These are phyloP conservation scores for Metschnikowia noctiluminum DNA, from an alignment of 805 yeast species.

Conservation along the genomic window DNA sequence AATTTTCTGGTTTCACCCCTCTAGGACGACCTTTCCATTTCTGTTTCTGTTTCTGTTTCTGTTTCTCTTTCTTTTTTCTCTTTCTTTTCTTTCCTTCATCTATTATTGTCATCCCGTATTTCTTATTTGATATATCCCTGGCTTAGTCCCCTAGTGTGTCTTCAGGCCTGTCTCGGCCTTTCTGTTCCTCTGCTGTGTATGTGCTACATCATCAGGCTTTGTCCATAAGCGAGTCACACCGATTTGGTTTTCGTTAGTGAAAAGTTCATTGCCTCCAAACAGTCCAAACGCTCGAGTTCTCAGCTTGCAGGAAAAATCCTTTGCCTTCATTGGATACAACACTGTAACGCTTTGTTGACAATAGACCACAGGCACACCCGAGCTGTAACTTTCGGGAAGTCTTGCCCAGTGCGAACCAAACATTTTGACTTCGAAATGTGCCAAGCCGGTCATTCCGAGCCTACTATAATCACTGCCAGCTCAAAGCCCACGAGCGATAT, in stretches of 20 bases:
- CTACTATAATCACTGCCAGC: background rate
- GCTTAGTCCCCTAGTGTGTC: background rate
- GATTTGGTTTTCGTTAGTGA: background rate
- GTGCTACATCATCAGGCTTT: background rate
- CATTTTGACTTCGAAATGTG: background rate
- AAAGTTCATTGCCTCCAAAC: too few relatives aligned
- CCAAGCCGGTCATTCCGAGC: background rate
- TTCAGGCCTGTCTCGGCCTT: slow-evolving; percentile 2
- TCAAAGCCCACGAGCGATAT: background rate
- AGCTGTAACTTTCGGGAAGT: too few relatives aligned
- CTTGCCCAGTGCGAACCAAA: background rate
- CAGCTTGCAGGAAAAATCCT: too few relatives aligned
- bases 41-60: background rate
- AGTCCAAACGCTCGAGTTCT: too few relatives aligned
- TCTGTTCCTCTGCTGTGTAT: background rate
- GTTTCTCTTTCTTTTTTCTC: too few relatives aligned
- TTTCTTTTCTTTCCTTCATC: too few relatives aligned
- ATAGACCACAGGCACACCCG: too few relatives aligned
- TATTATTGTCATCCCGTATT: background rate
- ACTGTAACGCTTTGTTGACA: too few relatives aligned
- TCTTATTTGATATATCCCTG: background rate
- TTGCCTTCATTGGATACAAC: too few relatives aligned
- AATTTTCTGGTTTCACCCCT: background rate
- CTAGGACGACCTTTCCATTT: background rate
- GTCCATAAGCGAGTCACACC: background rate